Percentiles rank a stretch among this genome's conserved stretches.
Evolutionary conservation across 2,329 filamentous ascomycete genomes (phyloP).

Genomic region (Aspergillus sp.): DNA sequence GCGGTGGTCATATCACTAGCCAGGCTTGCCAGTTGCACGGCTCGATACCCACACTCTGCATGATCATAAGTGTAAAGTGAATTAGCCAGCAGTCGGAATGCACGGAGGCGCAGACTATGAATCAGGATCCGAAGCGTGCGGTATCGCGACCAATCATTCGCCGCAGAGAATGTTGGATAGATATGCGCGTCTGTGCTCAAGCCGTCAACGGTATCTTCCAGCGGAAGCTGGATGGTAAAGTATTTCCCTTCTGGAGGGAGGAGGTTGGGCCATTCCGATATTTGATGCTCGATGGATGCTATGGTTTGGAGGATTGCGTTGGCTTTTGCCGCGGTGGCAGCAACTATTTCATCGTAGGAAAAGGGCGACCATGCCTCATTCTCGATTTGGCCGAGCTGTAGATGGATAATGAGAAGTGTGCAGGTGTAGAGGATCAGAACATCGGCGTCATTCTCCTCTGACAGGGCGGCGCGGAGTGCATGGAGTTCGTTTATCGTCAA

Average conservation of each 20-base stretch:
- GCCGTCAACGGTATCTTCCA: slow-evolving; percentile 1
- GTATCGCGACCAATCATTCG: slow-evolving; percentile 13
- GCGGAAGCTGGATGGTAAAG: slow-evolving; percentile 6
- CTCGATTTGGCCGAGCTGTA: slow-evolving; percentile 5
- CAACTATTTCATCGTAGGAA: not conserved
- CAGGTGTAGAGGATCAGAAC: slow-evolving; percentile 9
- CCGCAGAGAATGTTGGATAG: slow-evolving; percentile 6
- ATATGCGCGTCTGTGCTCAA: slow-evolving; percentile 6
- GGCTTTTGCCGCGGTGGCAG: not conserved
- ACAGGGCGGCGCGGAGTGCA: not conserved
- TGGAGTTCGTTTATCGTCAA: slow-evolving; percentile 15
- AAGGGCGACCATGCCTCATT: not conserved
- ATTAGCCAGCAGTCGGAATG: not conserved
- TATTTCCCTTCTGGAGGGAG: slow-evolving; percentile 5
- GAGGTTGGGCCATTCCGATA: slow-evolving; percentile 6
- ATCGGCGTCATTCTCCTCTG: not conserved
- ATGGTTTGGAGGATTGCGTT: slow-evolving; percentile 2
- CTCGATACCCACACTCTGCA: not conserved
- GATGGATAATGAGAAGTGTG: slow-evolving; percentile 8
- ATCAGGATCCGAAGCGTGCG: slow-evolving; percentile 10
- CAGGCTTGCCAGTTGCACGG: not conserved
- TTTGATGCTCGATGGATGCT: not conserved
- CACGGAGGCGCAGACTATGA: slow-evolving; percentile 10
- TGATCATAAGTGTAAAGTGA: not conserved
- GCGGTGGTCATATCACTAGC: not conserved